Evolutionary conservation across 495 filamentous ascomycete genomes (phyloP).

Genomic region (Lasiosphaeria miniovina): DNA sequence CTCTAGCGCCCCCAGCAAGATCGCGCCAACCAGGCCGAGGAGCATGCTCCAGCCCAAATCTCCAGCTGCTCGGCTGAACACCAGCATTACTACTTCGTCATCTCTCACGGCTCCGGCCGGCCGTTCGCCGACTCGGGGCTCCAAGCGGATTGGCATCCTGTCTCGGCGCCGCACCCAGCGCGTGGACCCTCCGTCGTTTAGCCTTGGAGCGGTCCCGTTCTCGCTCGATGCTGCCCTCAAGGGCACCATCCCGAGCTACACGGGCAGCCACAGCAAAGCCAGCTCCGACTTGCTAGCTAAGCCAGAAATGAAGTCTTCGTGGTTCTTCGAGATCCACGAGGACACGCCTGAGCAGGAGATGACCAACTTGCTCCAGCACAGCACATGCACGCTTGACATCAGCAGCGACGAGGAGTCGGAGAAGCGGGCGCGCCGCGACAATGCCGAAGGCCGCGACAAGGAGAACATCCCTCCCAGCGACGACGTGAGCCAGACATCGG

Average conservation of each 20-base stretch:
- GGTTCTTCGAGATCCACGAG: constrained; percentile 95
- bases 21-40: constrained; percentile 41
- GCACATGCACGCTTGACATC: constrained; percentile 82
- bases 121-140: constrained; percentile 57
- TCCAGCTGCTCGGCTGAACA: constrained; percentile 41
- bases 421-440: constrained; percentile 50
- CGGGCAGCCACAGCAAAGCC: constrained; percentile 20
- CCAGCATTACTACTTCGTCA: constrained; percentile 36
- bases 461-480: constrained; percentile 85
- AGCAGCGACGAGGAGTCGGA: constrained; percentile 63
- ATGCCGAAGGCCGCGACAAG: constrained; percentile 66
- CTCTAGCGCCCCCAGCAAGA: constrained; percentile 29
- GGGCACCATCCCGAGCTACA: constrained; percentile 60
- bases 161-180: constrained; percentile 59
- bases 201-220: constrained; percentile 53
- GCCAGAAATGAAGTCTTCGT: constrained; percentile 57
- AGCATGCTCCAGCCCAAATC: constrained; percentile 46
- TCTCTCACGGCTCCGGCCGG: constrained; percentile 57
- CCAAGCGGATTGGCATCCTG: constrained; percentile 61
- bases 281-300: constrained; percentile 23
- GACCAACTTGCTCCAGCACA: constrained; percentile 88
- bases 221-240: constrained; percentile 75
- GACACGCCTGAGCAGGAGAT: constrained; percentile 85
- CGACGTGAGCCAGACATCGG: constrained; percentile 51
- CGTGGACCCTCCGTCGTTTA: constrained; percentile 56